Base-by-base conservation (phyloP, 1,284 basidiomycete genomes). In the Ceratobasidium sp. region DNA sequence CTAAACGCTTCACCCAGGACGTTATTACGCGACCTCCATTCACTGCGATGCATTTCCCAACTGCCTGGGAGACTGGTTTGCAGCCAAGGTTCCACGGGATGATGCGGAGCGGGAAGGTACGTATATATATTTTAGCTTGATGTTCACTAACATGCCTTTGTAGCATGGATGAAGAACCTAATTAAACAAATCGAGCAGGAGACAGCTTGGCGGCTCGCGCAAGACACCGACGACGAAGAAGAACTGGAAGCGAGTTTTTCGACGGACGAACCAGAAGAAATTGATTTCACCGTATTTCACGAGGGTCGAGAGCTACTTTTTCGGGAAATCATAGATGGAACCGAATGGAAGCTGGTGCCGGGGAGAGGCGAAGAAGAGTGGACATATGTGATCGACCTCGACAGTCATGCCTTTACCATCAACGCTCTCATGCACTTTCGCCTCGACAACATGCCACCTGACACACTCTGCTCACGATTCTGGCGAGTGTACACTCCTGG, bases 361-460 rank as follows among this genome's bases (percentile, higher is more conserved):
- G 66, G 25, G 59, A 44, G 29, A 13, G n/a, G 4, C 43, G 44
- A 49, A 25, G 29, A n/a, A 8, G 25, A 75, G 3, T 76, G 75
- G 75, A 57, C 57, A 4, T 76, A 76, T 29, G 56, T 59, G 1
- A 32, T 76, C 43, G 75, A 76, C 43, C 34, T 76, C 25, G 54
- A 68, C 25, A 68, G 49, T 34, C 51, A 29, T 1, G 54, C 43
- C 32, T 76, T 76, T 32, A 49, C 54, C 2, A 43, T 76, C 40
- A 76, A 76, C 22, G 65, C 54, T 7, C 43, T 51, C n/a, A 57
- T 59, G 13, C 65, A 68, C n/a, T 76, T 57, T 34, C 46, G 11
- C 7, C 54, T 76, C n/a, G 54, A 59, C 34, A 61, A 34, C n/a
- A 68, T 66, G 52, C 75, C 76, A 8, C 52, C 56, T 1, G 32